Percentiles rank a stretch among this genome's conserved stretches.
These are phyloP conservation scores for Suillus luteus DNA, from an alignment of 768 basidiomycete genomes.

Conservation along the genomic window DNA sequence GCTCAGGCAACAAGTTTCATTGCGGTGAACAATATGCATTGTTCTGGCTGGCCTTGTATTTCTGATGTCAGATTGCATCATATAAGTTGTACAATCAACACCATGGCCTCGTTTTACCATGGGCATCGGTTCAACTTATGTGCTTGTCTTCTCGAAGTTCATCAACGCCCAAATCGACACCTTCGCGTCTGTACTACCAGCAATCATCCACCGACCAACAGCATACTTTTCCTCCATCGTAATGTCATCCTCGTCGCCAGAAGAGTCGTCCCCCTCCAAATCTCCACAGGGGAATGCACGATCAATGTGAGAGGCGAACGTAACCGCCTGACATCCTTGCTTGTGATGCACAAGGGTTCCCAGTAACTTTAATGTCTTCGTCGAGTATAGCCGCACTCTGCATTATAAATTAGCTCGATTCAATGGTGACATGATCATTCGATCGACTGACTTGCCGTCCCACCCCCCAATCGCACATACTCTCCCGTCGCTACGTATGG, in stretches of 20 bases:
- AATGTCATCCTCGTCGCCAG: conserved; percentile 54
- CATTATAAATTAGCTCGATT: neutral
- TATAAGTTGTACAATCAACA: neutral
- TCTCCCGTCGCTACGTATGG: conserved; percentile 71
- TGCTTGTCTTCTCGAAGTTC: conserved; percentile 42
- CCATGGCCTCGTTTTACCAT: neutral
- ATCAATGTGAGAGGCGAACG: conserved; percentile 54
- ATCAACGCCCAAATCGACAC: conserved; percentile 74
- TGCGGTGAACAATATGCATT: no score
- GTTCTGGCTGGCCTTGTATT: neutral
- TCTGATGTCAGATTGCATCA: neutral
- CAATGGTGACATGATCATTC: neutral
- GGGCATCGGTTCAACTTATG: neutral
- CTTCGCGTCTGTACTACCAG: conserved; percentile 66
- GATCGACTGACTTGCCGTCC: conserved; percentile 79
- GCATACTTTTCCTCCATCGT: conserved; percentile 43
- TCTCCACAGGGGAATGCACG: conserved; percentile 15
- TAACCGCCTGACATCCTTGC: conserved; percentile 68
- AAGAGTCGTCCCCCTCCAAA: conserved; percentile 36
- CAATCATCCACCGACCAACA: conserved; percentile 62
- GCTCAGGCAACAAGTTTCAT: no score
- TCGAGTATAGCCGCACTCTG: conserved; percentile 83
- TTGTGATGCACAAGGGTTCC: conserved; percentile 87
- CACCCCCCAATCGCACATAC: conserved; percentile 91
- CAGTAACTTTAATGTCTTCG: conserved; percentile 76